Base-by-base conservation (phyloP, 352 stramenopile species). In the Globisporangium alternatum region DNA sequence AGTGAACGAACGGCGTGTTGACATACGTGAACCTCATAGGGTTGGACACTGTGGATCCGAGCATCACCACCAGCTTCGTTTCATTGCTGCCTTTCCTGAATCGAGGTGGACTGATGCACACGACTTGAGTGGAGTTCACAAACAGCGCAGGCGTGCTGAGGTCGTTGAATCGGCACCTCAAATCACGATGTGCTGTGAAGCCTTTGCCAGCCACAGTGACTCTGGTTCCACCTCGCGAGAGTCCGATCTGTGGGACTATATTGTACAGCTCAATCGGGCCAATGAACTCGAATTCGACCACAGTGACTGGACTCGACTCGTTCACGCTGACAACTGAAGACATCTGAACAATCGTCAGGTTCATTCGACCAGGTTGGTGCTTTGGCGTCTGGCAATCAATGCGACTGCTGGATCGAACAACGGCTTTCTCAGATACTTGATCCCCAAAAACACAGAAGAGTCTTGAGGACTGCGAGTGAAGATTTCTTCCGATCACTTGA, bases 121-220 rank as follows among this genome's bases (percentile, higher is more conserved):
- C 48, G 1, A 86, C 12, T 19, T 48, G 52, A 1, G 75, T 72
- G 1, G 13, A 33, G 37, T 82, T 85, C 5, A 78, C 22, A 43
- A 71, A 77, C 5, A 61, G 12, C 0, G 74, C 69, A 37, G 56
- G 22, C 0, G 64, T 69, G 35, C 10, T 35, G 25, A 71, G 25
- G 13, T 72, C 60, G 0, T 74, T 75, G 55, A 88, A 88, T 7
- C 53, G 47, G 28, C 77, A 88, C 6, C 30, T 52, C 41, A 88
- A 58, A 2, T 72, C 67, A 12, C 31, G 43, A 62, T 76, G 73
- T 21, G 45, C 45, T 17, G 70, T 28, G 21, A 88, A 86, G 2
- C 72, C 76, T 60, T 72, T 83, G 3, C 78, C 77, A 3, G 12
- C 39, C 48, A 72, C 45, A 15, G 67, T 30, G 2, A 83, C 59